A percentile compares a stretch with the other conserved stretches of the same genome.
Evolutionary conservation across 2,329 filamentous ascomycete species (phyloP).

Genomic region (Parastagonospora avenae): DNA sequence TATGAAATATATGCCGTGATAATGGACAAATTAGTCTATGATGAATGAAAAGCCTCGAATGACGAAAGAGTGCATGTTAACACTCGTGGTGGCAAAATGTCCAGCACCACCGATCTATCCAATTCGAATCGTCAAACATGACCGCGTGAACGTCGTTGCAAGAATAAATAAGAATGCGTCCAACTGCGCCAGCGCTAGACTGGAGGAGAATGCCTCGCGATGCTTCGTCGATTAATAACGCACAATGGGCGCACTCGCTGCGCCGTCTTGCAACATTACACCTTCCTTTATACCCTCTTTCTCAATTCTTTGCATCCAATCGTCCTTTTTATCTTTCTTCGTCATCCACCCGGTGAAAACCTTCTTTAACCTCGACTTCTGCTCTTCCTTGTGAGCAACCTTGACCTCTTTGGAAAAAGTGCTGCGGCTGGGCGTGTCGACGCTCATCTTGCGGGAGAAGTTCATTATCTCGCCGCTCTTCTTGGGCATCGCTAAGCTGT

Average conservation of each 20-base stretch:
- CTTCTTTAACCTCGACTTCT: conserved; percentile 41
- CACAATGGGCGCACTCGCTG: conserved; percentile 37
- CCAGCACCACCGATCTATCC: neutral
- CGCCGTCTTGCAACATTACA: conserved; percentile 40
- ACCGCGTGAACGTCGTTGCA: neutral
- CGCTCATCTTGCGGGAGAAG: conserved; percentile 42
- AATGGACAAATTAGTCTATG: too few relatives aligned
- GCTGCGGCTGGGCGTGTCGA: conserved; percentile 21
- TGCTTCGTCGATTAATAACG: conserved; percentile 30
- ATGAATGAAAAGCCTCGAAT: too few relatives aligned
- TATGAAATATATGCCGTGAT: too few relatives aligned
- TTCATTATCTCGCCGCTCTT: conserved; percentile 34
- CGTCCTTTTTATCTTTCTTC: conserved; percentile 45
- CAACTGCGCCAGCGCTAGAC: neutral
- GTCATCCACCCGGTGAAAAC: conserved; percentile 43
- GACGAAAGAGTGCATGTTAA: too few relatives aligned
- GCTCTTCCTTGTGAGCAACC: conserved; percentile 27
- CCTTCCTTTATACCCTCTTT: conserved; percentile 49
- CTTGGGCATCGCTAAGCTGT: conserved; percentile 18
- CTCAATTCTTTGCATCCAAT: conserved; percentile 51
- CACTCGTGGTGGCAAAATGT: too few relatives aligned
- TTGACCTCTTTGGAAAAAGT: conserved; percentile 22
- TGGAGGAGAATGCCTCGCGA: conserved; percentile 1
- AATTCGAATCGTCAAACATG: neutral
- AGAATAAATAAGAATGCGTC: neutral